A percentile compares a stretch with the other conserved stretches of the same genome.
phyloP scores from a whole-genome alignment of 305 asterid species.

The Fraxinus baroniana region DNA sequence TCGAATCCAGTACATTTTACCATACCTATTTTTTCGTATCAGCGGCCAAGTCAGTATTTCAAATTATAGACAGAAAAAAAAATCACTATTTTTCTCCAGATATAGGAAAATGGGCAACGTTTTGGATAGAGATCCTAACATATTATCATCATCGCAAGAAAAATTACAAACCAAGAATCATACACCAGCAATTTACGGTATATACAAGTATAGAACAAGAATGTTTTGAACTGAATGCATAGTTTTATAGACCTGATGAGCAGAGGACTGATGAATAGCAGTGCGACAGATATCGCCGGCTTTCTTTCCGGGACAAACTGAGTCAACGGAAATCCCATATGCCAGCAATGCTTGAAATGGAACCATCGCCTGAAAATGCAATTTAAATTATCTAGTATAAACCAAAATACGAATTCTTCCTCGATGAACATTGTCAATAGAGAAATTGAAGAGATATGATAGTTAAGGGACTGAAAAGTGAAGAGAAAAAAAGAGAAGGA shows the following conservation, averaged over 20 bases:
- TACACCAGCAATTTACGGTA: background rate
- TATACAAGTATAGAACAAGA: background rate
- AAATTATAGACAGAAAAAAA: background rate
- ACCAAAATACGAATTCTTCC: background rate
- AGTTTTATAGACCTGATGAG: constrained; percentile 54
- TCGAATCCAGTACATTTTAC: background rate
- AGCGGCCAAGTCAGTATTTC: constrained; percentile 2
- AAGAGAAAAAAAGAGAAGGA: background rate
- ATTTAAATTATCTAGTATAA: background rate
- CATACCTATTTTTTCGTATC: background rate
- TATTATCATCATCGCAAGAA: background rate
- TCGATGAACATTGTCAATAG: background rate
- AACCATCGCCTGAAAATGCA: constrained; percentile 67
- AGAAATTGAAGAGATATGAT: background rate
- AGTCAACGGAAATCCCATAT: constrained; percentile 80
- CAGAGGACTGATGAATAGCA: constrained; percentile 60
- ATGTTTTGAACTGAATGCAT: background rate
- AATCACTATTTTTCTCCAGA: background rate
- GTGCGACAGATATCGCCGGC: constrained; percentile 83
- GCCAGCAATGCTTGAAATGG: constrained; percentile 91
- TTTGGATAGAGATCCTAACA: background rate
- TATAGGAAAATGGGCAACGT: background rate
- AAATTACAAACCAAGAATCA: background rate
- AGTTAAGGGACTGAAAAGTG: constrained; percentile 11
- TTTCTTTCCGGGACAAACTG: constrained; percentile 90